A percentile compares a stretch with the other conserved stretches of the same genome.
Conservation (phyloP, 768 basidiomycete genomes). For the Xerocomellus dryophilus region DNA sequence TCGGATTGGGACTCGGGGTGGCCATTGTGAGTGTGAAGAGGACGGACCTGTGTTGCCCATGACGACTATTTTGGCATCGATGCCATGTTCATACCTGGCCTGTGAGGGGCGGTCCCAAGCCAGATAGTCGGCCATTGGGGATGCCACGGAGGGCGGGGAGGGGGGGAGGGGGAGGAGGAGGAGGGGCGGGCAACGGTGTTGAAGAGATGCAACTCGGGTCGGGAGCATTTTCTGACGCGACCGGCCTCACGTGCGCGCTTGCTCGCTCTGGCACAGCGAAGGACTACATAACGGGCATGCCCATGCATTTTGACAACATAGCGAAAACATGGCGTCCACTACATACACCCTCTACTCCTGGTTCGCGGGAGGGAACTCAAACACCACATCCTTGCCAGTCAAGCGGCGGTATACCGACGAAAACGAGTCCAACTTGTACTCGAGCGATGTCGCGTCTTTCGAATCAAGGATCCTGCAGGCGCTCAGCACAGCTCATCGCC, state of each 20-base stretch:
- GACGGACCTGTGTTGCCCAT: conserved; percentile 75
- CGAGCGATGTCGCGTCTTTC: conserved; percentile 95
- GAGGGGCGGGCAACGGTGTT: conserved; percentile 27
- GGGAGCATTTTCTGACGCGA: conserved; percentile 27
- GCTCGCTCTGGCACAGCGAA: conserved; percentile 17
- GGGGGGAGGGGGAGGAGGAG: conserved; percentile 38
- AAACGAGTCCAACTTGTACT: conserved; percentile 99
- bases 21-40: conserved; percentile 10
- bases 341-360: conserved; percentile 54
- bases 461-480: conserved; percentile 84
- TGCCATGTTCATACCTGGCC: conserved; percentile 74
- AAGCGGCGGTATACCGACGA: conserved; percentile 93
- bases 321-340: conserved; percentile 33
- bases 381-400: conserved; percentile 95
- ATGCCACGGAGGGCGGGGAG: conserved; percentile 49
- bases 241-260: conserved; percentile 30
- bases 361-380: conserved; percentile 81
- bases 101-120: conserved; percentile 63
- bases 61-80: conserved; percentile 94
- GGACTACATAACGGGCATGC: conserved; percentile 33
- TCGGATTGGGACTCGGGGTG: conserved; percentile 19
- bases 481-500: conserved; percentile 15
- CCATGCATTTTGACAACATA: conserved; percentile 35
- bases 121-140: conserved; percentile 54
- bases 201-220: conserved; percentile 30